Evolutionary conservation across 2,329 filamentous ascomycete genomes (phyloP).

Genomic region (Zymoseptoria brevis): DNA sequence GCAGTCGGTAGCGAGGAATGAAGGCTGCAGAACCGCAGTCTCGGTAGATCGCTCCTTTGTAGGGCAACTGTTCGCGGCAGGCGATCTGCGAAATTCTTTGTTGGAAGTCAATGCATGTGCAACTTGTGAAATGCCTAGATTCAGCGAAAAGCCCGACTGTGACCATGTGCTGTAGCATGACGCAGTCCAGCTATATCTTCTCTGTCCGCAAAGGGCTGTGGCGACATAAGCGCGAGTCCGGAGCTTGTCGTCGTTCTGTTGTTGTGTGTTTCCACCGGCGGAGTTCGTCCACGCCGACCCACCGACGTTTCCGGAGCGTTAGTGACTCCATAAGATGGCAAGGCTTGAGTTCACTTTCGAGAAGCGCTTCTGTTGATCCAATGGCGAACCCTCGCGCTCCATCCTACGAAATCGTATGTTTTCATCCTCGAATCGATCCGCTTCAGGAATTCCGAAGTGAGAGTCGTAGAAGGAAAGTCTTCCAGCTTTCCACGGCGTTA

Average conservation of each 20-base stretch:
- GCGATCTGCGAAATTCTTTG: neutral
- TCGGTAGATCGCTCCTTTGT: conserved; percentile 14
- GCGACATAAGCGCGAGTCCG: too few relatives aligned
- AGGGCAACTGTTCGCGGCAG: conserved; percentile 16
- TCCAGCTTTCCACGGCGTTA: too few relatives aligned
- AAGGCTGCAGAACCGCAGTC: conserved; percentile 11
- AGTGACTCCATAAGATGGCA: too few relatives aligned
- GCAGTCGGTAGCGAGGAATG: conserved; percentile 23
- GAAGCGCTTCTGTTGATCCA: too few relatives aligned
- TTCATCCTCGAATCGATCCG: neutral
- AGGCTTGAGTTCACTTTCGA: too few relatives aligned
- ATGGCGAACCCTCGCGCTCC: too few relatives aligned
- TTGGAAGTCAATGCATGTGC: neutral
- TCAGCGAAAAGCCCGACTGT: neutral
- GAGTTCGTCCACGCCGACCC: too few relatives aligned
- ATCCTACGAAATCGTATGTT: neutral
- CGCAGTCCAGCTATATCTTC: neutral
- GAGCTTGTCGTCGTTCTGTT: too few relatives aligned
- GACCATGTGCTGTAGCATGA: neutral
- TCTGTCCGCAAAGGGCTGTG: neutral
- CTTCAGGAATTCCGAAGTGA: neutral
- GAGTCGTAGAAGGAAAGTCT: neutral
- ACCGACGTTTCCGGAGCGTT: too few relatives aligned
- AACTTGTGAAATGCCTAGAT: neutral
- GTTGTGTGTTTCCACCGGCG: too few relatives aligned